Conservation (phyloP, 192 early-diverging fungal genomes). For the Rhizoclosmatium globosum region DNA sequence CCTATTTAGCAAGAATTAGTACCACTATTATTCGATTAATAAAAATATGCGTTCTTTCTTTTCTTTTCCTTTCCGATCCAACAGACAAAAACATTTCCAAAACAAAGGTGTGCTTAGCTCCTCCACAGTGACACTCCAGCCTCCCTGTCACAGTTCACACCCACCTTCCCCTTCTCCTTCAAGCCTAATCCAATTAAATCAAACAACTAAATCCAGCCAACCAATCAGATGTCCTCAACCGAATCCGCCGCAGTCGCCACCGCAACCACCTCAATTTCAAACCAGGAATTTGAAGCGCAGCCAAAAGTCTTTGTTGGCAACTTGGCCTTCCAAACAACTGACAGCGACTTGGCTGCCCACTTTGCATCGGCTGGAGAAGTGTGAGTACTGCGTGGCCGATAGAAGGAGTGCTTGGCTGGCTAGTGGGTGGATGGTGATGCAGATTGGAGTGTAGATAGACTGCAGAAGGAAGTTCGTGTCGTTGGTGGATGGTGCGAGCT, state of each 20-base stretch:
- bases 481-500: too few relatives aligned
- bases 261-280: slow-evolving; percentile 1
- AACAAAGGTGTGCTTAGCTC: not conserved
- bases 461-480: too few relatives aligned
- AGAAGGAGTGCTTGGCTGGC: not conserved
- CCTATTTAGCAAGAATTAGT: too few relatives aligned
- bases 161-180: not conserved
- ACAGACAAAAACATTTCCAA: not conserved
- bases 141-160: not conserved
- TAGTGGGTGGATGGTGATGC: slow-evolving; percentile 7
- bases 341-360: slow-evolving; percentile 78
- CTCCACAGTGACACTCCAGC: not conserved
- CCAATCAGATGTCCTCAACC: not conserved
- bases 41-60: too few relatives aligned
- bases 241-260: not conserved
- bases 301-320: slow-evolving; percentile 95
- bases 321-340: slow-evolving; percentile 87
- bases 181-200: not conserved
- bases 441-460: not conserved
- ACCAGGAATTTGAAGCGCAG: not conserved
- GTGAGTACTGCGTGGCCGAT: not conserved
- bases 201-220: not conserved
- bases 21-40: too few relatives aligned
- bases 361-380: slow-evolving; percentile 83
- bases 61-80: too few relatives aligned